A percentile compares a stretch with the other conserved stretches of the same genome.
Evolutionary conservation across 306 rosid species (phyloP).

Genomic region (Vigna hirtella): DNA sequence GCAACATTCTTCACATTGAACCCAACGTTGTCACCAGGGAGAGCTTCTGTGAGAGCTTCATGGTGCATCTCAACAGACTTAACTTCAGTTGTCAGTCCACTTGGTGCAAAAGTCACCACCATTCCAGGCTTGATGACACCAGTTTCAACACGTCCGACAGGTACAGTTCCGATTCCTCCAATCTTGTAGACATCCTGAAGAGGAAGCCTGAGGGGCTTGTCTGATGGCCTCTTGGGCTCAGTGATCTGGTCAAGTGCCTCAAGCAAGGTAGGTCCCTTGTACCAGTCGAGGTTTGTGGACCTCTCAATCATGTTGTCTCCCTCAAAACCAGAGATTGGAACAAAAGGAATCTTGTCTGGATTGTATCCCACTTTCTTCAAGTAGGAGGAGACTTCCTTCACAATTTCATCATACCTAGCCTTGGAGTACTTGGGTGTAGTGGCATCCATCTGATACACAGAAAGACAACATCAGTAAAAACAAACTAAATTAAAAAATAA

Average conservation of each 20-base stretch:
- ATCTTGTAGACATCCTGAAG: slow-evolving; percentile 20
- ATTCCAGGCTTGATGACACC: slow-evolving; percentile 14
- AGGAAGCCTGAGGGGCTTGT: slow-evolving; percentile 15
- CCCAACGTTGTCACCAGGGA: slow-evolving; percentile 7
- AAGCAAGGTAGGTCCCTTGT: slow-evolving; percentile 5
- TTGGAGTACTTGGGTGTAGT: slow-evolving; percentile 14
- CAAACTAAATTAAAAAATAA: neutral
- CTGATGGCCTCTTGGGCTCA: slow-evolving; percentile 16
- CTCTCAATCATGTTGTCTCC: slow-evolving; percentile 29
- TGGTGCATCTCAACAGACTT: slow-evolving; percentile 20
- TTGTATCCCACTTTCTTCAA: slow-evolving; percentile 15
- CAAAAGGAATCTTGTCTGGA: slow-evolving; percentile 26
- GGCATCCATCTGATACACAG: neutral
- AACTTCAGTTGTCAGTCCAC: slow-evolving; percentile 22
- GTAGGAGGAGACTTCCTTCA: slow-evolving; percentile 25
- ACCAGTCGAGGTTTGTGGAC: slow-evolving; percentile 24
- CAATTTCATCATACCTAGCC: slow-evolving; percentile 19
- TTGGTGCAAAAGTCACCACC: slow-evolving; percentile 8
- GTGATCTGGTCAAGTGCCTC: slow-evolving; percentile 4
- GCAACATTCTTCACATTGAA: slow-evolving; percentile 23
- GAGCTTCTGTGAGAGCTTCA: slow-evolving; percentile 3
- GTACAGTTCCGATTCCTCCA: slow-evolving; percentile 2
- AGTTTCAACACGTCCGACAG: slow-evolving; percentile 8
- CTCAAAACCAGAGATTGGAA: slow-evolving; percentile 21
- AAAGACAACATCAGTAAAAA: neutral